Percentiles rank a stretch among this genome's conserved stretches.
These are phyloP conservation scores for Candida khao-thaluensis DNA, from an alignment of 805 yeast genomes.

Conservation along the genomic window DNA sequence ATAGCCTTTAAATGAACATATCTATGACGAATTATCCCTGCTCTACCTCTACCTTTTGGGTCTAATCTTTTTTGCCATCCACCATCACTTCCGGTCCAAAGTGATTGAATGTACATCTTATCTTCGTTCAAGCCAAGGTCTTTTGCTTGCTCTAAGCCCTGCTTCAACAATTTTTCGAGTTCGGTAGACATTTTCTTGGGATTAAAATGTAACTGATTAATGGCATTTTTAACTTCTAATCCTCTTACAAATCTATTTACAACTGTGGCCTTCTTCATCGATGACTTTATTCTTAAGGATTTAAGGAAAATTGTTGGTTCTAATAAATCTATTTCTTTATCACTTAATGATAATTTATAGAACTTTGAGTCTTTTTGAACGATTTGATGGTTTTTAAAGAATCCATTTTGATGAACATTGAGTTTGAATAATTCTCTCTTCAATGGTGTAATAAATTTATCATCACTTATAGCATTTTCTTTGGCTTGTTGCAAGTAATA, in stretches of 20 bases:
- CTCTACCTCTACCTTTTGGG: constrained; percentile 86
- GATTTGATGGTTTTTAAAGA: constrained; percentile 61
- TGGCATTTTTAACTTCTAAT: constrained; percentile 70
- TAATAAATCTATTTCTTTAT: constrained; percentile 68
- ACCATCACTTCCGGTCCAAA: constrained; percentile 94
- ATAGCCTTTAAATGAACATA: constrained; percentile 80
- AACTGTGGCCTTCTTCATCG: constrained; percentile 82
- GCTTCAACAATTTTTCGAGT: constrained; percentile 68
- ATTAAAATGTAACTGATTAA: constrained; percentile 89
- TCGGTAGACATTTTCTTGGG: constrained; percentile 77
- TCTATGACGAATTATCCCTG: constrained; percentile 73
- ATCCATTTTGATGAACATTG: constrained; percentile 62
- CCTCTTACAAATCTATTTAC: constrained; percentile 76
- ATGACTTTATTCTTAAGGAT: constrained; percentile 81
- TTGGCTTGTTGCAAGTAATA: constrained; percentile 46
- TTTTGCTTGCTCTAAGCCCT: constrained; percentile 69
- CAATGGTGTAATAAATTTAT: constrained; percentile 67
- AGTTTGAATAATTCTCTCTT: constrained; percentile 62
- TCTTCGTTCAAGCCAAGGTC: constrained; percentile 57
- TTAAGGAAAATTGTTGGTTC: constrained; percentile 87
- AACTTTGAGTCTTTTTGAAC: constrained; percentile 44
- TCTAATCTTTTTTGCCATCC: constrained; percentile 67
- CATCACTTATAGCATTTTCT: constrained; percentile 44
- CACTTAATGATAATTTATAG: constrained; percentile 57
- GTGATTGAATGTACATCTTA: constrained; percentile 67